phyloP scores from a whole-genome alignment of 768 basidiomycete genomes.

The Tephrocybe sp. region DNA sequence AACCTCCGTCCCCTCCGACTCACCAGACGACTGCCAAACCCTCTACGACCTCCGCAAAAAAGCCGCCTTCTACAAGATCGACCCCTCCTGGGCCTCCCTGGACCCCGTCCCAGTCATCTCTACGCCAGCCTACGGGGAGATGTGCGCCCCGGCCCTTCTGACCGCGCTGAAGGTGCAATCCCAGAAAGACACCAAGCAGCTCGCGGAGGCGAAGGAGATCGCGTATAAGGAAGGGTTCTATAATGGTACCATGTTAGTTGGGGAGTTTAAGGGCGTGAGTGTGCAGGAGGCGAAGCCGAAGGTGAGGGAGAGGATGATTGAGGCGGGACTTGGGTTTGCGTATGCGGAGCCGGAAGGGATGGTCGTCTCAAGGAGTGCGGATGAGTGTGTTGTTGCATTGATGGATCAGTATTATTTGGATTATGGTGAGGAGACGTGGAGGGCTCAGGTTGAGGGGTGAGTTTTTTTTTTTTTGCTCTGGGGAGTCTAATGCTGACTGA shows the following conservation, averaged over 20 bases:
- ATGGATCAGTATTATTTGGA: conserved; percentile 99
- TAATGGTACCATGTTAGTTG: conserved; percentile 85
- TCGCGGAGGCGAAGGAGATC: conserved; percentile 95
- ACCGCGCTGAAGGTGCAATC: conserved; percentile 93
- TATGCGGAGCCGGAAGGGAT: conserved; percentile 93
- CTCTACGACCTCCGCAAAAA: conserved; percentile 93
- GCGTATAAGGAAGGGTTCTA: conserved; percentile 99
- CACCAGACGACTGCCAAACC: conserved; percentile 94
- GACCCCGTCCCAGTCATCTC: conserved; percentile 86
- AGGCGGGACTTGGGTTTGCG: conserved; percentile 71
- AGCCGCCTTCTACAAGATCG: conserved; percentile 93
- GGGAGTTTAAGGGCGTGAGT: conserved; percentile 83
- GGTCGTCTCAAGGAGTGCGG: conserved; percentile 83
- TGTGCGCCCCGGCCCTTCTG: conserved; percentile 81
- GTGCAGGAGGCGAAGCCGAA: conserved; percentile 92
- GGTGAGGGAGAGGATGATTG: conserved; percentile 83
- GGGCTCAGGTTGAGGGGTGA: conserved; percentile 77
- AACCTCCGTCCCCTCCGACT: conserved; percentile 97
- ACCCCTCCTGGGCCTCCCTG: conserved; percentile 80
- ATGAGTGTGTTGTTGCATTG: conserved; percentile 96
- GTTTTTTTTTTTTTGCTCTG: conserved; percentile 23
- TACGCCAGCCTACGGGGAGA: conserved; percentile 90
- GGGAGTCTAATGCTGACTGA: conserved; percentile 8
- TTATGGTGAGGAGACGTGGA: conserved; percentile 93
- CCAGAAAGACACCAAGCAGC: conserved; percentile 89